A percentile compares a stretch with the other conserved stretches of the same genome.
phyloP scores from a whole-genome alignment of 768 basidiomycete genomes.

The Crassisporium funariophilum region DNA sequence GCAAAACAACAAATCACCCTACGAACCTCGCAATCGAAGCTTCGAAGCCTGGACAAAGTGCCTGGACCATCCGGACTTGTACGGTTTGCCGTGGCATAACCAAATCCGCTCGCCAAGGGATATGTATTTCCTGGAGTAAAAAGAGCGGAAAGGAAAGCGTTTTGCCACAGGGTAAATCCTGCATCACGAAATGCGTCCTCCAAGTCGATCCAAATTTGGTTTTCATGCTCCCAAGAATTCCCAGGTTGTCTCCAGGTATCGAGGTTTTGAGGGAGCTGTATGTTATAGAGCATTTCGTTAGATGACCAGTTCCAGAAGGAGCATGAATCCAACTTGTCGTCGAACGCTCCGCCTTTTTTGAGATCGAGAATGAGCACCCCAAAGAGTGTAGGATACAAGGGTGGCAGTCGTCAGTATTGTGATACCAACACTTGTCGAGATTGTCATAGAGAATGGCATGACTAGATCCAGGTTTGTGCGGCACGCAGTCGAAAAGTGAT shows the following conservation, averaged over 20 bases:
- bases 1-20: background rate
- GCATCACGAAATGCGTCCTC: background rate
- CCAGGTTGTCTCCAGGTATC: background rate
- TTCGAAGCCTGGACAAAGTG: background rate
- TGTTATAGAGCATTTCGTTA: too few species aligned
- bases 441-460: too few species aligned
- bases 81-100: background rate
- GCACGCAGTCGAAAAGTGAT: too few species aligned
- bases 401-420: too few species aligned
- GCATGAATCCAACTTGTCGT: too few species aligned
- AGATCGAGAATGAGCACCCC: too few species aligned
- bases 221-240: background rate
- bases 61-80: background rate
- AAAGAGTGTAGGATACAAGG: too few species aligned
- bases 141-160: background rate
- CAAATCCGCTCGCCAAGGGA: background rate
- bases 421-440: too few species aligned
- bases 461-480: too few species aligned
- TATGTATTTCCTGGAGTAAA: background rate
- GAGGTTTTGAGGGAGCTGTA: constrained; percentile 3
- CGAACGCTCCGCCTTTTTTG: too few species aligned
- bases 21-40: background rate
- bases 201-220: background rate
- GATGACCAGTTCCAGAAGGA: too few species aligned
- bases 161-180: background rate